These are phyloP conservation scores for Papiliotrema fonsecae DNA, from an alignment of 1,284 basidiomycete species.

Conservation along the genomic window DNA sequence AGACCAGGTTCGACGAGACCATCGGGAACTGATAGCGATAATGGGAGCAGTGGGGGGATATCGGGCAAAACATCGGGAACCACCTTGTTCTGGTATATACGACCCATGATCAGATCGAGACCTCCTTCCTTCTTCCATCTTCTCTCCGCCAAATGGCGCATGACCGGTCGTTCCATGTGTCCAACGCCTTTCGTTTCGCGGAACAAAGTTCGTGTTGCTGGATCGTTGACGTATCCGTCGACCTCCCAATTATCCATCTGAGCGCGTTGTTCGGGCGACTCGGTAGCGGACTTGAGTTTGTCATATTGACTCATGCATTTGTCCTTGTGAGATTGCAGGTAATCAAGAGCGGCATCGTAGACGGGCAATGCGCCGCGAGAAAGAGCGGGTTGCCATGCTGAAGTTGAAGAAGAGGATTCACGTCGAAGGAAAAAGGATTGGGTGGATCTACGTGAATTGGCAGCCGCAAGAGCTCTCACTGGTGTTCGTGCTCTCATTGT, in stretches of 20 bases:
- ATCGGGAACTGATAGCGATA: conserved; percentile 34
- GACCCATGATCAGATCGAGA: conserved; percentile 85
- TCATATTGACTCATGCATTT: conserved; percentile 9
- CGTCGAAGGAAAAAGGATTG: conserved; percentile 7
- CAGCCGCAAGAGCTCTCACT: not conserved
- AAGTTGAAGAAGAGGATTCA: conserved; percentile 16
- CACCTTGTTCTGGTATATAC: conserved; percentile 81
- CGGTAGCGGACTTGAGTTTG: conserved; percentile 8
- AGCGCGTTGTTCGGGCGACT: conserved; percentile 8
- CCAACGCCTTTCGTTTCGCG: conserved; percentile 32
- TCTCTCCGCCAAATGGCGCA: conserved; percentile 75
- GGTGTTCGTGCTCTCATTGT: conserved; percentile 4
- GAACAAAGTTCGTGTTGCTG: conserved; percentile 33
- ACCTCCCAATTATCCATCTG: conserved; percentile 32
- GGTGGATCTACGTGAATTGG: not conserved
- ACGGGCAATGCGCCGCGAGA: conserved; percentile 36
- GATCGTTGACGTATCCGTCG: conserved; percentile 41
- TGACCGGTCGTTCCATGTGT: conserved; percentile 56
- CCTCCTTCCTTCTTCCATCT: conserved; percentile 78
- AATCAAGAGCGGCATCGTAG: conserved; percentile 44
- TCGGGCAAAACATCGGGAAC: conserved; percentile 78
- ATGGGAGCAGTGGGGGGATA: conserved; percentile 57
- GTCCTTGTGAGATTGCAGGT: conserved; percentile 20
- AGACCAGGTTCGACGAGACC: conserved; percentile 64
- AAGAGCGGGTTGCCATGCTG: conserved; percentile 36